phyloP scores from a whole-genome alignment of 495 filamentous ascomycete species.

The Neurospora sublineolata region DNA sequence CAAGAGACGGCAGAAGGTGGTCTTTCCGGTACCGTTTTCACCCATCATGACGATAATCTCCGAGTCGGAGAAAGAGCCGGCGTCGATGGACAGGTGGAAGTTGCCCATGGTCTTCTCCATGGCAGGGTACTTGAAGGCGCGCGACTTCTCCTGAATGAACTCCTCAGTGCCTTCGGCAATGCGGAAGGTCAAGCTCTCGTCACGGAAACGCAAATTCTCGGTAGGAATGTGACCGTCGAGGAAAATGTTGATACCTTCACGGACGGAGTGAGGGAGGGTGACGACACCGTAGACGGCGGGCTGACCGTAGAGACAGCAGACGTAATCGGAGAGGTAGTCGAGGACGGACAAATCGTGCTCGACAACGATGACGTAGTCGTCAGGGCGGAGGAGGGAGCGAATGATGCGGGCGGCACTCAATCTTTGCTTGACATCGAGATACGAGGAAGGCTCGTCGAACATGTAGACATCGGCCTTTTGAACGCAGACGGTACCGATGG shows the following conservation, averaged over 20 bases:
- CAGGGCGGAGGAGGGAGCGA: constrained; percentile 70
- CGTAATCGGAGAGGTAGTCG: constrained; percentile 96
- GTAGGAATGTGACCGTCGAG: constrained; percentile 95
- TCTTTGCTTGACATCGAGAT: constrained; percentile 96
- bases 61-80: constrained; percentile 86
- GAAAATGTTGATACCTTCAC: constrained; percentile 99
- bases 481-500: constrained; percentile 88
- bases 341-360: constrained; percentile 98
- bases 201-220: constrained; percentile 96
- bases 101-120: constrained; percentile 91
- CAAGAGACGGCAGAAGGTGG: constrained; percentile 93
- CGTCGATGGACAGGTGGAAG: constrained; percentile 74
- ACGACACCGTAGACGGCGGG: constrained; percentile 97
- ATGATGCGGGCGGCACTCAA: constrained; percentile 85
- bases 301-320: constrained; percentile 91
- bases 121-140: constrained; percentile 71
- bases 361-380: constrained; percentile 95
- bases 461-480: constrained; percentile 97
- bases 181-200: constrained; percentile 93
- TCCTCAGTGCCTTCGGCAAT: constrained; percentile 88
- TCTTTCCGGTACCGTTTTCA: constrained; percentile 87
- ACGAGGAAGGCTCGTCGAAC: constrained; percentile 98
- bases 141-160: constrained; percentile 72
- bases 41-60: constrained; percentile 99
- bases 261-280: constrained; percentile 88